Evolutionary conservation across 495 filamentous ascomycete genomes (phyloP).

Genomic region (Penicillium salamii): DNA sequence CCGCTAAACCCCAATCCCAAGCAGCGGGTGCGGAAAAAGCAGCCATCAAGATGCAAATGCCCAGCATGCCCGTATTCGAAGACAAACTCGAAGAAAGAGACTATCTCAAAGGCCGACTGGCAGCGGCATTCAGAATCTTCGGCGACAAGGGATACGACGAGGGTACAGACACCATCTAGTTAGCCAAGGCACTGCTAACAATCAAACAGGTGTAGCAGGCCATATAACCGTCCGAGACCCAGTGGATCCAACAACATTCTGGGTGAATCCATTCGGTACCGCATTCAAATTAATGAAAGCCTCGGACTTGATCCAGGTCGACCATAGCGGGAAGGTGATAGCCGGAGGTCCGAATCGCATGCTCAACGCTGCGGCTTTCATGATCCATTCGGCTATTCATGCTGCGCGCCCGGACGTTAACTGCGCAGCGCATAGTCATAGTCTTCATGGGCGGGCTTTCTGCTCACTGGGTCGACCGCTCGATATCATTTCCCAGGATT

Average conservation of each 20-base stretch:
- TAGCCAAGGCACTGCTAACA: too few relatives aligned
- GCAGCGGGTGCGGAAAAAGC: conserved; percentile 25
- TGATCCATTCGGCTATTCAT: conserved; percentile 69
- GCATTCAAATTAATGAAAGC: conserved; percentile 67
- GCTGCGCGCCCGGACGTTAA: conserved; percentile 66
- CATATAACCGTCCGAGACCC: conserved; percentile 67
- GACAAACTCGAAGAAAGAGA: conserved; percentile 61
- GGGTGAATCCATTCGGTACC: conserved; percentile 79
- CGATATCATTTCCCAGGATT: conserved; percentile 72
- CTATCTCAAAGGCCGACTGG: conserved; percentile 64
- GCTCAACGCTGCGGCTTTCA: conserved; percentile 67
- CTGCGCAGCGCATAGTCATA: conserved; percentile 72
- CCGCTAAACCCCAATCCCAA: conserved; percentile 23
- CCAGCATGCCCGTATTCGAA: conserved; percentile 53
- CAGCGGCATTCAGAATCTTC: conserved; percentile 67
- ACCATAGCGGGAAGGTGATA: conserved; percentile 62
- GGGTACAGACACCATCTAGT: conserved; percentile 36
- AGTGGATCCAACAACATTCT: conserved; percentile 65
- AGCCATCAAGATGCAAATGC: conserved; percentile 47
- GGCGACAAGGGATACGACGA: conserved; percentile 67
- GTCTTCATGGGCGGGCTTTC: conserved; percentile 68
- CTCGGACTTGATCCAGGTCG: conserved; percentile 70
- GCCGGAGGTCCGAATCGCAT: conserved; percentile 60
- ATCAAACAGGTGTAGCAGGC: conserved; percentile 47
- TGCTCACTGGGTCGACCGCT: conserved; percentile 62